These are phyloP conservation scores for Debaryomyces hansenii DNA, from an alignment of 805 yeast genomes.

Conservation along the genomic window DNA sequence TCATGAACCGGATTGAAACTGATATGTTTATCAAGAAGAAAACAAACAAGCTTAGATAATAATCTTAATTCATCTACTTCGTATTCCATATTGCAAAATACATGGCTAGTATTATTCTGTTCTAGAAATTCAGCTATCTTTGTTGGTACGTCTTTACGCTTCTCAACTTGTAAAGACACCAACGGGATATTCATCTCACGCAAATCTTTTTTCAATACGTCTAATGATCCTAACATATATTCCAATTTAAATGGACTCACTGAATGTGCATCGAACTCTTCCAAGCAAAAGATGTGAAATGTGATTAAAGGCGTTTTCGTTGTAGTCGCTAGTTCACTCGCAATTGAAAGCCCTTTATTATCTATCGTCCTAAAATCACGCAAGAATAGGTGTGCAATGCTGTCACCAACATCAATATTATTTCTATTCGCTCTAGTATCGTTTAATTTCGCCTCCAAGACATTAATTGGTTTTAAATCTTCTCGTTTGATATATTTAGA, in stretches of 20 bases:
- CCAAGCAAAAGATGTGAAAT: slow-evolving; percentile 41
- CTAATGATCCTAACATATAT: slow-evolving; percentile 35
- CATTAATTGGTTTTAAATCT: slow-evolving; percentile 28
- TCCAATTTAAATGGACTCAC: slow-evolving; percentile 44
- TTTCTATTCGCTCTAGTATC: slow-evolving; percentile 6
- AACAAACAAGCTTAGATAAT: slow-evolving; percentile 16
- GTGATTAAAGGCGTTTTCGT: slow-evolving; percentile 35
- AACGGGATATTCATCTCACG: slow-evolving; percentile 37
- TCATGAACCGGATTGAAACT: slow-evolving; percentile 34
- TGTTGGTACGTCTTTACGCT: slow-evolving; percentile 26
- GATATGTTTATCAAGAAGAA: slow-evolving; percentile 13
- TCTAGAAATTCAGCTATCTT: slow-evolving; percentile 21
- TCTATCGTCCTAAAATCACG: slow-evolving; percentile 47
- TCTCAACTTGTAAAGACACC: slow-evolving; percentile 36
- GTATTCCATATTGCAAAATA: slow-evolving; percentile 41
- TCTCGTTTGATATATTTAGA: slow-evolving; percentile 23
- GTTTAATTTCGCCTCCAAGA: slow-evolving; percentile 13
- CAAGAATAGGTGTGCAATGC: slow-evolving; percentile 47
- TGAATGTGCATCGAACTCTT: slow-evolving; percentile 42
- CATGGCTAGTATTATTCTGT: slow-evolving; percentile 20
- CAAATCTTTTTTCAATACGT: slow-evolving; percentile 28
- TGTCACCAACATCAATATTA: slow-evolving; percentile 12
- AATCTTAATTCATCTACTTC: slow-evolving; percentile 46
- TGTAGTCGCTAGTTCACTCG: slow-evolving; percentile 30
- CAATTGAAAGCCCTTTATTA: slow-evolving; percentile 40